These are phyloP conservation scores for Botrytis squamosa DNA, from an alignment of 2,329 filamentous ascomycete genomes.

Conservation along the genomic window DNA sequence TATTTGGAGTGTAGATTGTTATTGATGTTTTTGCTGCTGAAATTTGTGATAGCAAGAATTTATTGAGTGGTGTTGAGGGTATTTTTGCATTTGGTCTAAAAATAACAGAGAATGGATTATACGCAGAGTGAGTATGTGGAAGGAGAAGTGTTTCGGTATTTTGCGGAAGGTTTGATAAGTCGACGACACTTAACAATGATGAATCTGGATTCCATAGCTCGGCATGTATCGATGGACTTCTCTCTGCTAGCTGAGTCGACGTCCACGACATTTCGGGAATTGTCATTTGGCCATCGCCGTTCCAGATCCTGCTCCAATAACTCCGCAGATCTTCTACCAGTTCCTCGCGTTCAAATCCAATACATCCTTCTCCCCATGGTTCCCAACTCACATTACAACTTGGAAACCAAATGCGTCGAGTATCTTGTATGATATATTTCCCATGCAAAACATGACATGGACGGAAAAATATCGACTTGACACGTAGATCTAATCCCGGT, in stretches of 20 bases:
- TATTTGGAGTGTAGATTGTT: slow-evolving; percentile 77
- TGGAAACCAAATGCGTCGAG: slow-evolving; percentile 64
- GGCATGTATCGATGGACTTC: slow-evolving; percentile 65
- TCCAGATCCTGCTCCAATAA: slow-evolving; percentile 19
- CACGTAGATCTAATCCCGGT: slow-evolving; percentile 62
- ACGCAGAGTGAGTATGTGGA: slow-evolving; percentile 26
- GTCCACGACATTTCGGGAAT: neutral
- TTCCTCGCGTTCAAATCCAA: slow-evolving; percentile 59
- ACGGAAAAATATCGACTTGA: slow-evolving; percentile 76
- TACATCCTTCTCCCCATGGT: slow-evolving; percentile 78
- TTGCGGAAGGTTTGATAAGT: neutral
- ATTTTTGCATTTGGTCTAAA: slow-evolving; percentile 62
- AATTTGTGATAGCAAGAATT: slow-evolving; percentile 39
- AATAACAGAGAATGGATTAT: slow-evolving; percentile 23
- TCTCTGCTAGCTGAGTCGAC: slow-evolving; percentile 24
- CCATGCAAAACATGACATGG: slow-evolving; percentile 87
- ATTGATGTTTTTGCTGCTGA: slow-evolving; percentile 48
- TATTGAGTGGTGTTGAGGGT: slow-evolving; percentile 55
- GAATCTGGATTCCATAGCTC: slow-evolving; percentile 43
- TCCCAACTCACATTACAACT: slow-evolving; percentile 88
- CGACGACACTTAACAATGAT: slow-evolving; percentile 48
- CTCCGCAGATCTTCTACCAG: slow-evolving; percentile 48
- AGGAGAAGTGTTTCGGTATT: slow-evolving; percentile 16
- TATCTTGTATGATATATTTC: slow-evolving; percentile 76
- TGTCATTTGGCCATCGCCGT: slow-evolving; percentile 10